Base-by-base conservation (phyloP, 495 filamentous ascomycete genomes). In the Aspergillus saccharolyticus region DNA sequence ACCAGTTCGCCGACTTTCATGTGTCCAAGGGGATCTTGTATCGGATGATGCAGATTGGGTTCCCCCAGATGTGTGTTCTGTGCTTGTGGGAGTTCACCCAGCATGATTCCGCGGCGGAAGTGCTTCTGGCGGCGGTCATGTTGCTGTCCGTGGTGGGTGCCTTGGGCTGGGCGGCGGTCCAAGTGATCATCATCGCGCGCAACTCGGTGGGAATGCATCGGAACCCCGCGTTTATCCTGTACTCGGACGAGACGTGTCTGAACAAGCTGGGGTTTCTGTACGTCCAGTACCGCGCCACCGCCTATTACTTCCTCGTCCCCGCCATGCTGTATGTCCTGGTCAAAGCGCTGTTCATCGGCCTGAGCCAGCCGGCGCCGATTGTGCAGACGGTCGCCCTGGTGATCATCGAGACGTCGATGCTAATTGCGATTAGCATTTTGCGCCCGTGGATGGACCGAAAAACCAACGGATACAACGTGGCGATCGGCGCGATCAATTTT, bases 231-330 rank as follows among this genome's bases (percentile, higher is more conserved):
- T 97, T 97, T 66, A 96, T 97, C 63, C 83, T 98, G 42, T 98
- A 96, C 78, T 96, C 94, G 8, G 94, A 98, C 65, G 90, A 91
- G 10, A 80, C 88, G 50, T 85, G 89, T 33, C 76, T 98, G 57
- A 97, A 98, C 83, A 96, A 96, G 76, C 97, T 94, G 94, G 94
- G 94, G 16, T 98, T 97, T 76, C 76, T 98, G 25, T 98, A 98
- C 68, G 90, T 98, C 55, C 94, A 97, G 70, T 97, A 96, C 78
- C 88, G 92, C 55, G 93, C 94, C 19, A 93, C 93, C 1, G 89
- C 91, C 7, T 98, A 98, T 78, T 98, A 96, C 77, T 98, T 95
- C 70, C 88, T 97, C 66, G 84, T 95, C 16, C 93, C 92, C 0
- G 69, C 88, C 42, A 80, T 98, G 42, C 64, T 78, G 43, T 96